Conservation (phyloP, 495 filamentous ascomycete genomes). For the Penicillium macrosclerotiorum region DNA sequence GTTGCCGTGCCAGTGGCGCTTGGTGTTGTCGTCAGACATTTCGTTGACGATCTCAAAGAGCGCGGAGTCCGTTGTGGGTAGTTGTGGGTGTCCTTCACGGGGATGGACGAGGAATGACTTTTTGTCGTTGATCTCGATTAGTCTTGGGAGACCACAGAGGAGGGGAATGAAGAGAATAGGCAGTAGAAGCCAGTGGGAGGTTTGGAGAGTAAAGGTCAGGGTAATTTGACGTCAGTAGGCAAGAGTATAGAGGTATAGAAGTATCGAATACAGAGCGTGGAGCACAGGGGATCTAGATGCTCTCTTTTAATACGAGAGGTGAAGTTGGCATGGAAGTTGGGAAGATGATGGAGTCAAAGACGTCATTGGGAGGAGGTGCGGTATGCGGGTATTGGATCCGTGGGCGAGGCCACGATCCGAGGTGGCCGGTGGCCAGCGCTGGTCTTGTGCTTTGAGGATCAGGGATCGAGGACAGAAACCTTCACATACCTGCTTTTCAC, state of each 20-base stretch:
- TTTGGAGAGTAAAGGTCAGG: background rate
- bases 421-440: too few relatives aligned
- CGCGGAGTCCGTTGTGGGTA: conserved; percentile 2
- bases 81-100: background rate
- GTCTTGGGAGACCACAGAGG: too few relatives aligned
- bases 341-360: conserved; percentile 21
- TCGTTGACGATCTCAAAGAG: conserved; percentile 14
- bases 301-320: background rate
- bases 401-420: too few relatives aligned
- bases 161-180: too few relatives aligned
- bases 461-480: too few relatives aligned
- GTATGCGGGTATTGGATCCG: background rate
- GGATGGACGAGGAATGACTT: background rate
- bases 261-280: too few relatives aligned
- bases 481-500: too few relatives aligned
- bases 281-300: background rate
- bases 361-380: conserved; percentile 15
- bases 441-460: too few relatives aligned
- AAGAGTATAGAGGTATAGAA: too few relatives aligned
- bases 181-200: background rate
- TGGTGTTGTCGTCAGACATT: conserved; percentile 21
- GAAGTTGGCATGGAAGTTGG: conserved; percentile 5
- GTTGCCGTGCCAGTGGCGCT: conserved; percentile 42
- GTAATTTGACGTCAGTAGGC: too few relatives aligned
- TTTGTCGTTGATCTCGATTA: too few relatives aligned